phyloP scores from a whole-genome alignment of 2,329 filamentous ascomycete genomes.

The Parastagonospora avenae region DNA sequence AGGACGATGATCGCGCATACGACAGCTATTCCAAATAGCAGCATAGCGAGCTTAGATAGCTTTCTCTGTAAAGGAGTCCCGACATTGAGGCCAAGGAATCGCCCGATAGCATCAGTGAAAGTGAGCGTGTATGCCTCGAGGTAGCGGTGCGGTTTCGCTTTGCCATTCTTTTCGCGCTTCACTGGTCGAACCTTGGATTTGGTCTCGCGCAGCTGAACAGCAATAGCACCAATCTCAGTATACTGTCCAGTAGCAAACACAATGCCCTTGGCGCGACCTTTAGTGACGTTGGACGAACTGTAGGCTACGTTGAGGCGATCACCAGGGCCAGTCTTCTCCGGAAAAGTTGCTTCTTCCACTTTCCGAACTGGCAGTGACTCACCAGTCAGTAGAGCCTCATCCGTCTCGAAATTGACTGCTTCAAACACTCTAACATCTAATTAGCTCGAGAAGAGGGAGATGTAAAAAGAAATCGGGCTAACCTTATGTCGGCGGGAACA shows the following conservation, averaged over 20 bases:
- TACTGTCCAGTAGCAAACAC: slow-evolving; percentile 72
- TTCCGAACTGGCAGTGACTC: slow-evolving; percentile 72
- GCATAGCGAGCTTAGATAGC: slow-evolving; percentile 40
- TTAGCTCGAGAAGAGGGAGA: no score
- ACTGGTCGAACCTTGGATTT: slow-evolving; percentile 42
- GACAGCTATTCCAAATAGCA: slow-evolving; percentile 45
- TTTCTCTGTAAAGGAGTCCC: slow-evolving; percentile 48
- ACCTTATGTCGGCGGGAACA: slow-evolving; percentile 73
- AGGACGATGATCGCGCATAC: slow-evolving; percentile 47
- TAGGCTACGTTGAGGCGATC: slow-evolving; percentile 70
- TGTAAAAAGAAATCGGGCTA: no score
- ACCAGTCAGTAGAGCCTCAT: slow-evolving; percentile 73
- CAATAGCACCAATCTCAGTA: slow-evolving; percentile 77
- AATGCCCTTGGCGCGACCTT: slow-evolving; percentile 70
- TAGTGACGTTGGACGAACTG: slow-evolving; percentile 71
- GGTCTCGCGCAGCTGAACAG: slow-evolving; percentile 66
- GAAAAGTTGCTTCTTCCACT: slow-evolving; percentile 61
- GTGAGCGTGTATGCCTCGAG: slow-evolving; percentile 62
- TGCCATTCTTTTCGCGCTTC: slow-evolving; percentile 48
- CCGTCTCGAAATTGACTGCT: slow-evolving; percentile 75
- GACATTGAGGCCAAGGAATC: slow-evolving; percentile 49
- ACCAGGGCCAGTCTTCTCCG: slow-evolving; percentile 63
- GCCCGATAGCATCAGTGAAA: slow-evolving; percentile 45
- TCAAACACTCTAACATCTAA: slow-evolving; percentile 60
- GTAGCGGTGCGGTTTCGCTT: slow-evolving; percentile 43